Evolutionary conservation across 192 early-diverging fungal species (phyloP).

Genomic region (Backusella morwellensis): DNA sequence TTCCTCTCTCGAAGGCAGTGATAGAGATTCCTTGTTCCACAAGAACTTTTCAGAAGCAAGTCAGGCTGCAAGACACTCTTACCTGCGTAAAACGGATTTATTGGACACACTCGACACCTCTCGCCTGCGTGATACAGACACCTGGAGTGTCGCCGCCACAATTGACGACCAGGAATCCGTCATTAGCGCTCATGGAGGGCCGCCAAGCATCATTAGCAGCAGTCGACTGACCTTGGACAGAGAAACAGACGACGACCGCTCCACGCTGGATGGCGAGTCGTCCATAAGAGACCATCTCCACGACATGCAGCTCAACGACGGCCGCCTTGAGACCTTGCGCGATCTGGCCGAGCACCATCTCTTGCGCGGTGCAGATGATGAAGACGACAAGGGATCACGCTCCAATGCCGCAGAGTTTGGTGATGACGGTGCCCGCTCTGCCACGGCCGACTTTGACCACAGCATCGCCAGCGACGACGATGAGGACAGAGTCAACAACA

Average conservation of each 20-base stretch:
- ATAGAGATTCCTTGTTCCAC: conserved; percentile 25
- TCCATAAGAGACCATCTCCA: conserved; percentile 12
- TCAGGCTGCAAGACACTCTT: conserved; percentile 24
- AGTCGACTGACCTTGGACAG: conserved; percentile 20
- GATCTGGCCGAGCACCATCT: not conserved
- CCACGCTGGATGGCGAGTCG: conserved; percentile 22
- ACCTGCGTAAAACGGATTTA: conserved; percentile 35
- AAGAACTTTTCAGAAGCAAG: conserved; percentile 13
- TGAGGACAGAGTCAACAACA: conserved; percentile 2
- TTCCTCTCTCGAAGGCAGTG: conserved; percentile 31
- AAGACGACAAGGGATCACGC: conserved; percentile 27
- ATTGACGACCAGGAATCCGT: conserved; percentile 41
- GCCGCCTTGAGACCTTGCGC: conserved; percentile 9
- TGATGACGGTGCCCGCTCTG: conserved; percentile 34
- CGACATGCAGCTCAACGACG: not conserved
- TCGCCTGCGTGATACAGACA: conserved; percentile 35
- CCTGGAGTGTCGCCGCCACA: conserved; percentile 41
- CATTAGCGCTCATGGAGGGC: conserved; percentile 33
- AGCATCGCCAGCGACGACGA: conserved; percentile 16
- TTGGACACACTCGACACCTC: conserved; percentile 32
- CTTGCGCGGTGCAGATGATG: conserved; percentile 4
- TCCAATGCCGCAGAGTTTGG: conserved; percentile 41
- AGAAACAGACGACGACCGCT: conserved; percentile 28
- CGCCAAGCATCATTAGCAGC: conserved; percentile 16
- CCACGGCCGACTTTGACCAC: conserved; percentile 22